Conservation (phyloP, 345 rosid species). For the Combretum micranthum region DNA sequence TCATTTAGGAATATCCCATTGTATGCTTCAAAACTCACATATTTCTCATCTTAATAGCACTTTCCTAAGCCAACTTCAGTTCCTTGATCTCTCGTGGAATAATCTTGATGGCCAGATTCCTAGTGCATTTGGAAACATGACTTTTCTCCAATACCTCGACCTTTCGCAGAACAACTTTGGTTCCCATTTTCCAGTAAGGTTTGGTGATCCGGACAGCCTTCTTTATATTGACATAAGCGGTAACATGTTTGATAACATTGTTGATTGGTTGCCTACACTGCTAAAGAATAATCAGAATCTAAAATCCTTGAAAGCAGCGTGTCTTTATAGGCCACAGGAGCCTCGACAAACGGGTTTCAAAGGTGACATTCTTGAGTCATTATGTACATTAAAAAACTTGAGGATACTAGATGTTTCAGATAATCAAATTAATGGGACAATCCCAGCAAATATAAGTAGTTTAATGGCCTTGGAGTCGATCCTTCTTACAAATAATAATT, state of each 20-base stretch:
- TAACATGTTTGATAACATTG: too few relatives aligned
- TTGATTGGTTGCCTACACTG: not conserved
- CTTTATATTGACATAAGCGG: too few relatives aligned
- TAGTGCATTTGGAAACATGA: not conserved
- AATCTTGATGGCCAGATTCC: not conserved
- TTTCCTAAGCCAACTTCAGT: not conserved
- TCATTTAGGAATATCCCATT: too few relatives aligned
- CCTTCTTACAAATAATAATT: not conserved
- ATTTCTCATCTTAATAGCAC: conserved; percentile 3
- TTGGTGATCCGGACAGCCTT: too few relatives aligned
- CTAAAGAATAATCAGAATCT: not conserved
- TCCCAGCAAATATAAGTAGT: not conserved
- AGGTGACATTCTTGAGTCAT: too few relatives aligned
- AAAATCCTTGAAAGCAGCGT: not conserved
- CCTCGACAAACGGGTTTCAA: not conserved
- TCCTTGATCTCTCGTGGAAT: not conserved
- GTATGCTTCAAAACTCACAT: not conserved
- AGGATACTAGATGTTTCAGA: not conserved
- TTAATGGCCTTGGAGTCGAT: not conserved
- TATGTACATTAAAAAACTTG: too few relatives aligned
- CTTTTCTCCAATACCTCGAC: conserved; percentile 5
- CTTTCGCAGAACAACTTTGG: not conserved
- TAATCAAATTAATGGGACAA: not conserved
- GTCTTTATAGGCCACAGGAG: not conserved
- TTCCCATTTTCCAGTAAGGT: not conserved